Percentiles rank a stretch among this genome's conserved stretches.
Conservation (phyloP, 257 asterid genomes). For the Nyctanthes arbortristis region DNA sequence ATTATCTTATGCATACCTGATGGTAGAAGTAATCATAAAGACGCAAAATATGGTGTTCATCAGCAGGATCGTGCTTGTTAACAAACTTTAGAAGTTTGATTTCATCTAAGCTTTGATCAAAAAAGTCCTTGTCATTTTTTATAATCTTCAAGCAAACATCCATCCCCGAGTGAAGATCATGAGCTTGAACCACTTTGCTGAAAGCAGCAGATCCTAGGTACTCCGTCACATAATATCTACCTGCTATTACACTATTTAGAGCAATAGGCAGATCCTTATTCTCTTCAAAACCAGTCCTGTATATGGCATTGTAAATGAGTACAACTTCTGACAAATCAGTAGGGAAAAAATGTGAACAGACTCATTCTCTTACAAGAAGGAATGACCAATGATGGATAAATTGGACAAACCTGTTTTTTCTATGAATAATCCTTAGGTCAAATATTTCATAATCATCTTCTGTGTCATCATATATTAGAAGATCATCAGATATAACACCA, state of each 20-base stretch:
- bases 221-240: conserved; percentile 70
- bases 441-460: conserved; percentile 76
- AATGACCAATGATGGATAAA: conserved; percentile 1
- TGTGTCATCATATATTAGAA: conserved; percentile 41
- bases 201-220: conserved; percentile 90
- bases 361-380: conserved; percentile 21
- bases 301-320: conserved; percentile 51
- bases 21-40: conserved; percentile 87
- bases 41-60: conserved; percentile 75
- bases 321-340: too few relatives aligned
- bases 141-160: conserved; percentile 93
- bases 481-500: conserved; percentile 47
- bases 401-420: conserved; percentile 77
- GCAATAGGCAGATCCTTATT: conserved; percentile 78
- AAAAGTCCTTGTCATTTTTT: conserved; percentile 86
- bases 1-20: conserved; percentile 53
- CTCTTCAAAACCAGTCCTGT: conserved; percentile 96
- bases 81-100: conserved; percentile 87
- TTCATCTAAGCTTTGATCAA: conserved; percentile 92
- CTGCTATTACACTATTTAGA: conserved; percentile 64
- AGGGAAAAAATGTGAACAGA: conserved; percentile 7
- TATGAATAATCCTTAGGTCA: conserved; percentile 66
- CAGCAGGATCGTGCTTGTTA: conserved; percentile 84
- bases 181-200: conserved; percentile 89
- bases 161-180: conserved; percentile 66